Base-by-base conservation (phyloP, 2,329 filamentous ascomycete genomes). In the Botrytis pseudocinerea region DNA sequence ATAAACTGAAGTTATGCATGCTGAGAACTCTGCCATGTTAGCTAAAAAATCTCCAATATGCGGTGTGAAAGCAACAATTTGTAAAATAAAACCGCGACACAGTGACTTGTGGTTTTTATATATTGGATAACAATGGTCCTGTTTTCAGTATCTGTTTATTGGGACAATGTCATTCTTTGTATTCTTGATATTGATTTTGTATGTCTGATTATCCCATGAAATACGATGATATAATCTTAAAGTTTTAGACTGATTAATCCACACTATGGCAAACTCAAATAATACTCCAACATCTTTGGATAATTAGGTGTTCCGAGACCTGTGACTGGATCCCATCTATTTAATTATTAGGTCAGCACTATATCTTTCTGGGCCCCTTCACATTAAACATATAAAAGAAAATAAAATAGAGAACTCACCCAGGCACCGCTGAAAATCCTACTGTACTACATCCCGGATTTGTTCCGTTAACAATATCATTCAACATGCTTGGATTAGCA, bases 401-500 rank as follows among this genome's bases (percentile, higher is more conserved):
- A 8, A n/a, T 5, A 40, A 14, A 14, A 38, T 12, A 28, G 14
- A 18, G n/a, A 48, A 70, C 69, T 74, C 62, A 76, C 69, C 79
- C 78, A 62, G 75, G 69, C 40, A 78, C 76, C 14, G 80, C 78
- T 22, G 76, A 76, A 54, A 81, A 81, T 4, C 80, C 80, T 14
- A 74, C 71, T 4, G 79, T 80, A 48, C 75, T 73, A 70, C 80
- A 81, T 1, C 80, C 79, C 38, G 77, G 75, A 73, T 79, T 80
- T 22, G 75, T 76, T 69, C 77, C 75, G 74, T 78, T 77, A 5
- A 78, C 75, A 61, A 74, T 84, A 76, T 60, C 81, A 80, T 74
- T 81, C 78, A 75, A 76, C 78, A 74, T 79, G 73, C 46, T 70
- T 0, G 81, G 81, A 72, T 87, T 81, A 2, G 82, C 82, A 75